Percentiles rank a stretch among this genome's conserved stretches.
phyloP scores from a whole-genome alignment of 2,329 filamentous ascomycete genomes.

The Sclerotinia nivalis region DNA sequence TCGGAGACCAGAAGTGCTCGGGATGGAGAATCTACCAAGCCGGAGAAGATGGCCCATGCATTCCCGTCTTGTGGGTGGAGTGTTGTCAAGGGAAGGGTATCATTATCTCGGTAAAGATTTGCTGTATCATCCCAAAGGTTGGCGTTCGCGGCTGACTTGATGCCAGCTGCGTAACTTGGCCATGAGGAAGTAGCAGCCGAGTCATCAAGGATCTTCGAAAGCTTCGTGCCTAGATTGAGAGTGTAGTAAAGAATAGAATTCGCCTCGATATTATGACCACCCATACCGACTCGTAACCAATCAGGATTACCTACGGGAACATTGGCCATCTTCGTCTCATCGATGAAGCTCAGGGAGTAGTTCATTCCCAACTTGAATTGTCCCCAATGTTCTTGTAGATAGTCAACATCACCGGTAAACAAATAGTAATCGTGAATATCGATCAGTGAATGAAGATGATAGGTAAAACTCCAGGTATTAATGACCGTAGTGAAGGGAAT shows the following conservation, averaged over 20 bases:
- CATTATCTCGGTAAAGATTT: constrained; percentile 42
- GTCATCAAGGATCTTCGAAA: constrained; percentile 45
- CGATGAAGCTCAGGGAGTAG: constrained; percentile 48
- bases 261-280: constrained; percentile 39
- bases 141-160: constrained; percentile 24
- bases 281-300: constrained; percentile 40
- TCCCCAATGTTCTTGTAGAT: constrained; percentile 51
- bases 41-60: constrained; percentile 50
- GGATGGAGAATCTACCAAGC: constrained; percentile 28
- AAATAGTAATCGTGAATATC: constrained; percentile 60
- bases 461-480: constrained; percentile 52
- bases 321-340: constrained; percentile 43
- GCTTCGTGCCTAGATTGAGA: constrained; percentile 46
- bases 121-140: constrained; percentile 30
- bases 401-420: constrained; percentile 56
- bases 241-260: constrained; percentile 38
- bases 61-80: constrained; percentile 61
- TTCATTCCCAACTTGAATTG: constrained; percentile 52
- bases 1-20: constrained; percentile 44
- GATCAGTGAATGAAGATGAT: constrained; percentile 60
- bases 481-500: constrained; percentile 46
- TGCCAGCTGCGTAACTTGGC: constrained; percentile 2
- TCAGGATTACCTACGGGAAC: constrained; percentile 33
- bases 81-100: constrained; percentile 53
- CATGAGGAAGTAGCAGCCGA: not conserved